Evolutionary conservation across 176 grass and related monocot genomes (phyloP), one percentile per base, ranked within the genome.

Genomic region (Urochloa ruziziensis): DNA sequence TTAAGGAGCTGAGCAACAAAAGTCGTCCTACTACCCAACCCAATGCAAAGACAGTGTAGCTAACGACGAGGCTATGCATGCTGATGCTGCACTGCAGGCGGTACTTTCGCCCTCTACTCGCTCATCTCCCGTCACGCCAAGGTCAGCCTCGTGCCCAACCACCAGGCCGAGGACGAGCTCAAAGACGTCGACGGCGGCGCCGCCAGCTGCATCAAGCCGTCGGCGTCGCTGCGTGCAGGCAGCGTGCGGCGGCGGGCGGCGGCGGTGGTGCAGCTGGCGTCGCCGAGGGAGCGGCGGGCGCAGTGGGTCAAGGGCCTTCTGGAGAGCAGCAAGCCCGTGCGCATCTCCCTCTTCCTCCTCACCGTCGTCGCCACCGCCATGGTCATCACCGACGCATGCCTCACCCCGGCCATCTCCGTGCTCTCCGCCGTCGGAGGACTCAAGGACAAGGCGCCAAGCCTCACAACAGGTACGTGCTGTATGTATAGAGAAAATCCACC

Each of bases 331-430:
- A 65, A n/a, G 29, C 70, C 58, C 1, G 78, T 70, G 47, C 43
- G 67, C 25, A 39, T 88, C 37, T 52, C 77, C 10, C 90, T 95
- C 37, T 90, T 95, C 70, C 6, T 95, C 0, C 75, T 90, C 53
- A 92, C 90, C 67, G 79, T 95, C 34, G 65, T 95, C 1, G 93
- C 89, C 64, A 90, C 93, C 19, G 89, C 90, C 5, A 95, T 95
- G 93, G 93, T 95, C 52, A 95, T 95, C 80, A 87, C 51, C 73
- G 93, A 95, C 86, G 93, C 90, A 21, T 85, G 91, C 83, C 83
- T 92, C 57, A 95, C 93, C 15, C 93, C 93, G 8, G 86, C 87
- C 53, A 95, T 95, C 47, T 95, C 93, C 79, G 93, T 90, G 21
- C 83, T 90, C 35, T 90, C 88, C 44, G 88, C 88, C 78, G 83